phyloP scores from a whole-genome alignment of 2,329 filamentous ascomycete genomes.

The Aspergillus ochraceus region DNA sequence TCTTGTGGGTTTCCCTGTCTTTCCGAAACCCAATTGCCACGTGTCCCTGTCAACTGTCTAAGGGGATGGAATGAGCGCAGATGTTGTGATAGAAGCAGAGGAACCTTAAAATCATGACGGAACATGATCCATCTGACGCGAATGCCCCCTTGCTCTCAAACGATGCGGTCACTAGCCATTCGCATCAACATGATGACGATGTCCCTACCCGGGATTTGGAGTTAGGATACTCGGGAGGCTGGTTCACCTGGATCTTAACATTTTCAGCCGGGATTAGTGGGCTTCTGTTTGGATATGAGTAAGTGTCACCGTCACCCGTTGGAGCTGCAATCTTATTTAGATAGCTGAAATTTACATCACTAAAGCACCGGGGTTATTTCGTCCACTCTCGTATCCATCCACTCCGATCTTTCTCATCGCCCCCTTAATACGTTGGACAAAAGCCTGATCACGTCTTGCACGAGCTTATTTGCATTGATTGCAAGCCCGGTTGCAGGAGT shows the following conservation, averaged over 20 bases:
- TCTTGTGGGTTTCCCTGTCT: too few species aligned
- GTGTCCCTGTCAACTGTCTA: neutral
- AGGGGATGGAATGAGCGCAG: neutral
- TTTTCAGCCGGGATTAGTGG: slow-evolving; percentile 59
- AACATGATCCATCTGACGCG: slow-evolving; percentile 21
- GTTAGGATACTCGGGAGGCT: slow-evolving; percentile 27
- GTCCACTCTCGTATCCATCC: slow-evolving; percentile 58
- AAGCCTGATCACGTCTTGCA: slow-evolving; percentile 58
- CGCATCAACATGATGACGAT: slow-evolving; percentile 12
- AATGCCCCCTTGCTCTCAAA: slow-evolving; percentile 33
- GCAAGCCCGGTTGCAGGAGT: slow-evolving; percentile 56
- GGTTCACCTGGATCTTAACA: slow-evolving; percentile 58
- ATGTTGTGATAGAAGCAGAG: slow-evolving; percentile 11
- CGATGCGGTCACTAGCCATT: slow-evolving; percentile 7
- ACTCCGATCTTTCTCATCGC: slow-evolving; percentile 53
- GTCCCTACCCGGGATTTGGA: slow-evolving; percentile 12
- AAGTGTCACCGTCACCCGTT: slow-evolving; percentile 15
- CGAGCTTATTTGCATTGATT: slow-evolving; percentile 58
- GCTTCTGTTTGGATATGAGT: slow-evolving; percentile 64
- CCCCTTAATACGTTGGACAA: slow-evolving; percentile 57
- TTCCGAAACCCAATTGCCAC: neutral
- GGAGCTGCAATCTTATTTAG: neutral
- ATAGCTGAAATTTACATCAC: slow-evolving; percentile 16
- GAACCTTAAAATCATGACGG: slow-evolving; percentile 27
- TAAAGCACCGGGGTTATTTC: slow-evolving; percentile 61